phyloP scores from a whole-genome alignment of 2,329 filamentous ascomycete genomes.

The Aspergillus versicolor region DNA sequence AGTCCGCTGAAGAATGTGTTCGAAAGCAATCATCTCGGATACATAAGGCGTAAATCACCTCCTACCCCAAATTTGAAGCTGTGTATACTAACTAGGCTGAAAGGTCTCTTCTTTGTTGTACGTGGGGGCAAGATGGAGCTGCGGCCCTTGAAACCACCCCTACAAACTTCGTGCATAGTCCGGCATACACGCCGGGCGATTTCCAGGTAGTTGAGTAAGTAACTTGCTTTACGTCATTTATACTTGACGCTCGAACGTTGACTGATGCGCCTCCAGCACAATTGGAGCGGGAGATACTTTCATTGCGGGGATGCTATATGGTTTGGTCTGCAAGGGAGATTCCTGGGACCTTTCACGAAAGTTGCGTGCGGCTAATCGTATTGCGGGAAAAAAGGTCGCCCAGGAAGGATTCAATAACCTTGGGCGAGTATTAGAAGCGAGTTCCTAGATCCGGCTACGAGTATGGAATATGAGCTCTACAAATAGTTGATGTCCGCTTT shows the following conservation, averaged over 20 bases:
- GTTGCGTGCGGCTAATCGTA: conserved; percentile 61
- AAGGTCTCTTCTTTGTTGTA: conserved; percentile 55
- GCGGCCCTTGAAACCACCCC: conserved; percentile 43
- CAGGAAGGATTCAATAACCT: conserved; percentile 64
- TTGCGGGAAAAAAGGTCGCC: conserved; percentile 68
- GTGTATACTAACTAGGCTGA: neutral
- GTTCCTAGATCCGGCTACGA: too few species aligned
- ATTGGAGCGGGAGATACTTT: conserved; percentile 77
- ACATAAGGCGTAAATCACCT: conserved; percentile 47
- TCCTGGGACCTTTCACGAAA: conserved; percentile 53
- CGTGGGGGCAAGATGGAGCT: conserved; percentile 60
- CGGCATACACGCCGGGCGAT: conserved; percentile 42
- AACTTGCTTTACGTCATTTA: conserved; percentile 10
- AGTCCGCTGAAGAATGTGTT: conserved; percentile 54
- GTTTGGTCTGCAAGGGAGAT: conserved; percentile 49
- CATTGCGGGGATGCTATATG: conserved; percentile 68
- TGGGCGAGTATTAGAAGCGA: conserved; percentile 27
- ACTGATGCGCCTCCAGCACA: conserved; percentile 47
- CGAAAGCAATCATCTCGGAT: conserved; percentile 41
- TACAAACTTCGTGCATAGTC: conserved; percentile 39
- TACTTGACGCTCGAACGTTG: neutral
- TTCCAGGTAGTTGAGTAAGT: conserved; percentile 61
- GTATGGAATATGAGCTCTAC: too few species aligned
- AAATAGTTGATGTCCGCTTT: too few species aligned
- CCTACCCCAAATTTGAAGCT: neutral